Evolutionary conservation across 2,329 filamentous ascomycete species (phyloP), one percentile per base, ranked within the genome.

Genomic region (Ophiosphaerella narmari): DNA sequence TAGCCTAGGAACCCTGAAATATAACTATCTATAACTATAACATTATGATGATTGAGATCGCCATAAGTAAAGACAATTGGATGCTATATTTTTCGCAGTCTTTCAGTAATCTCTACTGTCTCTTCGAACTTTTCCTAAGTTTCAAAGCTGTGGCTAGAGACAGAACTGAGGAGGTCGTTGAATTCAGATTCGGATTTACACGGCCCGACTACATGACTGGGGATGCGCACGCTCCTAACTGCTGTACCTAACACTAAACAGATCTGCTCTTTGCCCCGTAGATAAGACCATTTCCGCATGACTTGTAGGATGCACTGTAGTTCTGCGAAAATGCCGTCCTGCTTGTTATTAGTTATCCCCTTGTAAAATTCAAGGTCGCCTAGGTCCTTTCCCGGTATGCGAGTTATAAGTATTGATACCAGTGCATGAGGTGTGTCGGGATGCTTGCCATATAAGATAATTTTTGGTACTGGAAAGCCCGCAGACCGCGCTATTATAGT

Each of bases 281-380:
- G 68, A n/a, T 66, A 54, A 36, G 23, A 42, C 72, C 73, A 77
- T 31, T 43, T 39, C 34, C 74, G 68, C 67, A 76, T 77, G 1
- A 65, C 52, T 29, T 56, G 31, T 8, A 76, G 29, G 23, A 68
- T 75, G 32, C 36, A 45, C 41, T 65, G 72, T 13, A 77, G 54
- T 46, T 77, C 70, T 1, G 64, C 36, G 13, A 73, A 58, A 62
- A 66, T 72, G 5, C 66, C 68, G 1, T 62, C 65, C 45, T 72
- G 66, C 5, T 52, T 48, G 32, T 74, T 59, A 14, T 59, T 36
- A 8, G 58, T 50, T 32, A 76, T 57, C 14, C 18, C 33, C 43
- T 73, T 58, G 14, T 49, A 55, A 3, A 57, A 59, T 43, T 74
- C 68, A 38, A 39, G 48, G 32, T 57, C n/a, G 14, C 59, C 63